phyloP scores from a whole-genome alignment of 257 asterid genomes.

The Nemophila menziesii region DNA sequence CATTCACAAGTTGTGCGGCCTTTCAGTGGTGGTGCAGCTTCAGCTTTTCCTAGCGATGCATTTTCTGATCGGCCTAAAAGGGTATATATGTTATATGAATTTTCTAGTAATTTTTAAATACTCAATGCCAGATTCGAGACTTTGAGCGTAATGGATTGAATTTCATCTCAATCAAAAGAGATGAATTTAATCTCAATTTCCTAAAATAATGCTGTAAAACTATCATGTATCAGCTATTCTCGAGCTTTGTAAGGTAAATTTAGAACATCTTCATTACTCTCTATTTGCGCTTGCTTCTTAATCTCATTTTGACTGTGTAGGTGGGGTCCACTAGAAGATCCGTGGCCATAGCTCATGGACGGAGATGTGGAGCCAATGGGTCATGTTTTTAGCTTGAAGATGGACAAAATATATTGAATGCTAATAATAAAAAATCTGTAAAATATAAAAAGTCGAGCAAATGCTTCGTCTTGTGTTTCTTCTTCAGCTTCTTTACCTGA shows the following conservation, averaged over 20 bases:
- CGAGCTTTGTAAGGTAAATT: conserved; percentile 77
- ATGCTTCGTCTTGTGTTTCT: conserved; percentile 63
- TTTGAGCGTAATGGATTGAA: conserved; percentile 85
- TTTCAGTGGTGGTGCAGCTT: conserved; percentile 47
- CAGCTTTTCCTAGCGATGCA: conserved; percentile 55
- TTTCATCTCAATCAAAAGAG: conserved; percentile 76
- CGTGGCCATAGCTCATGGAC: conserved; percentile 75
- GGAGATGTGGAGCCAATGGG: conserved; percentile 75
- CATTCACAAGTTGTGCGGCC: conserved; percentile 58
- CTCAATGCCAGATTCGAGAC: conserved; percentile 95
- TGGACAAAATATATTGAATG: conserved; percentile 51
- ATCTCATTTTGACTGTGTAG: conserved; percentile 28
- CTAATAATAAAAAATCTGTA: conserved; percentile 28
- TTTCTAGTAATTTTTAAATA: no score
- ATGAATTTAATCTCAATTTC: conserved; percentile 45
- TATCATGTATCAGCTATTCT: conserved; percentile 76
- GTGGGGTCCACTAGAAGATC: conserved; percentile 83
- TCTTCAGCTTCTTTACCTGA: conserved; percentile 51
- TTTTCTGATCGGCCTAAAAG: conserved; percentile 78
- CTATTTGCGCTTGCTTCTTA: conserved; percentile 1
- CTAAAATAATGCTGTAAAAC: conserved; percentile 53
- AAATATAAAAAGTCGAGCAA: conserved; percentile 55
- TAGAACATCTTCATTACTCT: background rate
- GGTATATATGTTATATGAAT: conserved; percentile 43
- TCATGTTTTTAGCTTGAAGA: conserved; percentile 62